Evolutionary conservation across 768 basidiomycete species (phyloP).

Genomic region (Rhizopogon vulgaris): DNA sequence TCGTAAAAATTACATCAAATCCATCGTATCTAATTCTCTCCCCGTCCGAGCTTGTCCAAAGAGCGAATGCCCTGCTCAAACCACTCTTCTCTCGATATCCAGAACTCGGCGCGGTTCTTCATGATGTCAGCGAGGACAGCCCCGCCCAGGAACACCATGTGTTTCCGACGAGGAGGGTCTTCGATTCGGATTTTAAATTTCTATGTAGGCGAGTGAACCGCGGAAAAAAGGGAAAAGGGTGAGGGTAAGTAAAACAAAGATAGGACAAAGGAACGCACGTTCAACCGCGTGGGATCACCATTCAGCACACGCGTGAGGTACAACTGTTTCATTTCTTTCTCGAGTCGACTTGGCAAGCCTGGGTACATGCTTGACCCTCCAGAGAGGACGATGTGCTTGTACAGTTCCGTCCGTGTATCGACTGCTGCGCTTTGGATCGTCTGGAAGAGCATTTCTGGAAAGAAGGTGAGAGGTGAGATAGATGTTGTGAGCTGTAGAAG

Average conservation of each 20-base stretch:
- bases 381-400: conserved; percentile 96
- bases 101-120: conserved; percentile 92
- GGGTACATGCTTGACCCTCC: conserved; percentile 99
- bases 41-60: conserved; percentile 81
- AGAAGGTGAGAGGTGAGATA: background rate
- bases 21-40: conserved; percentile 34
- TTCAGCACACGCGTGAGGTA: conserved; percentile 86
- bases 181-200: conserved; percentile 99
- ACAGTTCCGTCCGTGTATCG: conserved; percentile 84
- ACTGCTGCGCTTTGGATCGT: conserved; percentile 91
- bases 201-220: conserved; percentile 34
- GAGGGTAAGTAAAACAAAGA: background rate
- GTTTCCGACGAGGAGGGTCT: conserved; percentile 95
- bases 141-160: conserved; percentile 99
- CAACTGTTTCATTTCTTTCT: conserved; percentile 99
- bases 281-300: conserved; percentile 77
- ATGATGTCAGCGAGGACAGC: conserved; percentile 99
- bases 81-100: conserved; percentile 94
- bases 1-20: background rate
- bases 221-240: background rate
- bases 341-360: conserved; percentile 90
- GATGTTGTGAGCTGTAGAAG: background rate
- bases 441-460: conserved; percentile 88
- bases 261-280: conserved; percentile 47
- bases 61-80: conserved; percentile 80